Conservation (phyloP, 345 rosid species). For the Linum trigynum region DNA sequence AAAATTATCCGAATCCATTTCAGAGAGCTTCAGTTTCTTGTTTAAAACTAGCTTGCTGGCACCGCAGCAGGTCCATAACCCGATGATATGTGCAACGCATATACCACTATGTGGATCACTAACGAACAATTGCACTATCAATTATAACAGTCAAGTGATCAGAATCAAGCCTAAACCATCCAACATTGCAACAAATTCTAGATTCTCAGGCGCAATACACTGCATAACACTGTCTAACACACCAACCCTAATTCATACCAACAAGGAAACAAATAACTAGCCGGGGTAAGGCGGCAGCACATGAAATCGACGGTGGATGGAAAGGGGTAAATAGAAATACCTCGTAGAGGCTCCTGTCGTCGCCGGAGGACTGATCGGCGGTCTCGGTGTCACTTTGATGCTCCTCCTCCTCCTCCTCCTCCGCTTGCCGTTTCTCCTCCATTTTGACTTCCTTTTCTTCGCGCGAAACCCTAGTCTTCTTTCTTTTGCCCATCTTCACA, state of each 20-base stretch:
- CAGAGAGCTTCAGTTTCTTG: background rate
- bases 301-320: background rate
- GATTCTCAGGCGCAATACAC: background rate
- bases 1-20: no score
- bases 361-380: conserved; percentile 14
- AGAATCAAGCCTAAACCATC: background rate
- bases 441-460: conserved; percentile 19
- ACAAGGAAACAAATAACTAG: background rate
- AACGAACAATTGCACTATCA: background rate
- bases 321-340: conserved; percentile 16
- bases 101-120: background rate
- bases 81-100: background rate
- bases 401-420: conserved; percentile 26
- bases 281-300: background rate
- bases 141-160: background rate
- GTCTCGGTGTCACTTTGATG: conserved; percentile 3
- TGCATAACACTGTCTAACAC: background rate
- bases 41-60: background rate
- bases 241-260: background rate
- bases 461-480: conserved; percentile 43
- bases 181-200: background rate
- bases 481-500: conserved; percentile 46
- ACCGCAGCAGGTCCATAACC: background rate
- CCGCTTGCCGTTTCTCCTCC: conserved; percentile 4
- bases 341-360: conserved; percentile 46